phyloP scores from a whole-genome alignment of 306 rosid genomes.

The Carpinus fangiana region DNA sequence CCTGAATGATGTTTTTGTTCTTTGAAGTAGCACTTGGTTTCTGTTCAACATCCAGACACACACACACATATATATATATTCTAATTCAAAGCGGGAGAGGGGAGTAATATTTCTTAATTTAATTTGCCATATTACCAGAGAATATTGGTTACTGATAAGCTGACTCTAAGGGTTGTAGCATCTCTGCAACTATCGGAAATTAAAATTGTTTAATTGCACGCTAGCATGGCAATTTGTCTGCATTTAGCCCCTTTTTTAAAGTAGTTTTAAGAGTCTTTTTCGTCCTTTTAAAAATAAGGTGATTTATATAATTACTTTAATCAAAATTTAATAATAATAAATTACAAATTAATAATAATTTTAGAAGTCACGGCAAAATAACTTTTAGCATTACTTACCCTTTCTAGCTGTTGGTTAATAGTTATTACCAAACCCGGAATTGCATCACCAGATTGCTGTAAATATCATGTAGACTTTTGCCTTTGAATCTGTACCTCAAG shows the following conservation, averaged over 20 bases:
- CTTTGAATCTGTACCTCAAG: background rate
- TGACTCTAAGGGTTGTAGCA: background rate
- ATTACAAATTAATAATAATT: too few relatives aligned
- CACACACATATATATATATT: too few relatives aligned
- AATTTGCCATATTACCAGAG: background rate
- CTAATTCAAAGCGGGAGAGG: too few relatives aligned
- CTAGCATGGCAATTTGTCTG: too few relatives aligned
- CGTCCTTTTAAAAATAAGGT: too few relatives aligned
- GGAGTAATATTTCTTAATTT: background rate
- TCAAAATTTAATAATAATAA: too few relatives aligned
- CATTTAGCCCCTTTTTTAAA: too few relatives aligned
- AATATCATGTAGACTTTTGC: background rate
- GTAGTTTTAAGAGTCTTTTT: too few relatives aligned
- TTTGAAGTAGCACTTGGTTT: background rate
- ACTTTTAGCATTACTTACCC: too few relatives aligned
- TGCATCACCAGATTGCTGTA: background rate
- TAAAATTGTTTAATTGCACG: background rate
- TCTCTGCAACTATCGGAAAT: background rate
- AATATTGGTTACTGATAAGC: background rate
- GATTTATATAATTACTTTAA: too few relatives aligned
- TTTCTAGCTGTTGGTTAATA: background rate
- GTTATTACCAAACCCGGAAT: background rate
- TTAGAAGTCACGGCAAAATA: too few relatives aligned
- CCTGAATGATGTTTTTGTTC: background rate
- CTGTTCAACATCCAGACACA: background rate